These are phyloP conservation scores for Pseudovirgaria hyperparasitica DNA, from an alignment of 2,329 filamentous ascomycete species.

Conservation along the genomic window DNA sequence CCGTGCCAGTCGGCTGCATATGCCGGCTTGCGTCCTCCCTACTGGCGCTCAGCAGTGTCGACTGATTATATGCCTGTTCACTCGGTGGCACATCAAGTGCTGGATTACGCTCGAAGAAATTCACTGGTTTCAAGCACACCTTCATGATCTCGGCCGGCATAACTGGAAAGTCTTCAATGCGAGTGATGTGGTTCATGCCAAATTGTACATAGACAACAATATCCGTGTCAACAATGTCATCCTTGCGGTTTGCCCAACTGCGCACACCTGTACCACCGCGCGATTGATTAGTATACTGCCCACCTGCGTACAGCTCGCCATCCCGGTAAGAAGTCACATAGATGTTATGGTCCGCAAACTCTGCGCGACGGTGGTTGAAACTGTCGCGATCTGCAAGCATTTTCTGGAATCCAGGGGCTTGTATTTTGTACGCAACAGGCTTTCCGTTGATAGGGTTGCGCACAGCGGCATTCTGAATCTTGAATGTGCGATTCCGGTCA, in stretches of 20 bases:
- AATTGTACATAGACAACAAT: slow-evolving; percentile 46
- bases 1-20: too few species aligned
- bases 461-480: slow-evolving; percentile 33
- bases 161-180: slow-evolving; percentile 45
- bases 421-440: slow-evolving; percentile 38
- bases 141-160: slow-evolving; percentile 47
- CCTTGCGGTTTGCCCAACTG: slow-evolving; percentile 37
- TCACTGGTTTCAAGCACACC: slow-evolving; percentile 44
- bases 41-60: too few species aligned
- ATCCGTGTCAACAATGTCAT: slow-evolving; percentile 42
- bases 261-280: slow-evolving; percentile 36
- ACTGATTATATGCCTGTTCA: slow-evolving; percentile 35
- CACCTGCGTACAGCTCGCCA: slow-evolving; percentile 47
- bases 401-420: slow-evolving; percentile 36
- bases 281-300: slow-evolving; percentile 49
- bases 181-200: slow-evolving; percentile 43
- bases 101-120: slow-evolving; percentile 47
- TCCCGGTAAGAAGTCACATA: slow-evolving; percentile 46
- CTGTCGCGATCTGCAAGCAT: slow-evolving; percentile 39
- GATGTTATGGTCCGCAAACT: slow-evolving; percentile 45
- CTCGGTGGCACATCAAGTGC: slow-evolving; percentile 45
- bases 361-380: slow-evolving; percentile 44
- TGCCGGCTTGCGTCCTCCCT: too few species aligned
- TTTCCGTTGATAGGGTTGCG: slow-evolving; percentile 35
- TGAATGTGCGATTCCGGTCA: slow-evolving; percentile 33